phyloP scores from a whole-genome alignment of 768 basidiomycete species.

The Podaxis sp. region DNA sequence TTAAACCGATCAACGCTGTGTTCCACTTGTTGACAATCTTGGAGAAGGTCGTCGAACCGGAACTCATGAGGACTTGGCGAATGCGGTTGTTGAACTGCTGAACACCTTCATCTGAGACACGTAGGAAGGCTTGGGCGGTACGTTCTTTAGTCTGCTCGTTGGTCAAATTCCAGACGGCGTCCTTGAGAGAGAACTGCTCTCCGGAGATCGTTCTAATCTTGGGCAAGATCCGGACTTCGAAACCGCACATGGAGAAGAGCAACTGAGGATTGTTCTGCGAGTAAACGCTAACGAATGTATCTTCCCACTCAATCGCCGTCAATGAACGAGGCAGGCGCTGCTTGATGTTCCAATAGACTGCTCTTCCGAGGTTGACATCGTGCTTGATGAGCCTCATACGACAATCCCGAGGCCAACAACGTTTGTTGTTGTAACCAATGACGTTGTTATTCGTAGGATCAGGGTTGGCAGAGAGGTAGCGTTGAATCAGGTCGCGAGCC shows the following conservation, averaged over 20 bases:
- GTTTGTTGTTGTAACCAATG: slow-evolving; percentile 98
- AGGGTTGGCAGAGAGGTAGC: slow-evolving; percentile 95
- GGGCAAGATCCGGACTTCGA: slow-evolving; percentile 96
- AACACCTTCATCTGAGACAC: slow-evolving; percentile 95
- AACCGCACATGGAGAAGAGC: slow-evolving; percentile 98
- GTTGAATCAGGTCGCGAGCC: slow-evolving; percentile 94
- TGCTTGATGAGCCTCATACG: slow-evolving; percentile 99
- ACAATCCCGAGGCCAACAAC: slow-evolving; percentile 99
- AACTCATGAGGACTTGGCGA: slow-evolving; percentile 96
- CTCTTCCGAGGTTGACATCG: slow-evolving; percentile 96
- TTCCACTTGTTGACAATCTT: slow-evolving; percentile 99
- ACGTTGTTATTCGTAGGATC: slow-evolving; percentile 99
- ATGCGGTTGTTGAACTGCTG: slow-evolving; percentile 98
- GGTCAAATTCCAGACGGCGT: slow-evolving; percentile 95
- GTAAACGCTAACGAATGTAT: slow-evolving; percentile 95
- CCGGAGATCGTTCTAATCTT: slow-evolving; percentile 95
- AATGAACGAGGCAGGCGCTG: slow-evolving; percentile 93
- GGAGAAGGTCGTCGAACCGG: slow-evolving; percentile 97
- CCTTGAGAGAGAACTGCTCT: slow-evolving; percentile 95
- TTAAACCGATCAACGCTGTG: slow-evolving; percentile 90
- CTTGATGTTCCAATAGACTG: slow-evolving; percentile 99
- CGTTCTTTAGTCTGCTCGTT: slow-evolving; percentile 98
- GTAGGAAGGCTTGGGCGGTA: slow-evolving; percentile 96
- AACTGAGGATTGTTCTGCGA: slow-evolving; percentile 97
- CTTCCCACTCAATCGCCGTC: slow-evolving; percentile 99